Base-by-base conservation (phyloP, 441 rosid species). In the Adansonia grandidieri region DNA sequence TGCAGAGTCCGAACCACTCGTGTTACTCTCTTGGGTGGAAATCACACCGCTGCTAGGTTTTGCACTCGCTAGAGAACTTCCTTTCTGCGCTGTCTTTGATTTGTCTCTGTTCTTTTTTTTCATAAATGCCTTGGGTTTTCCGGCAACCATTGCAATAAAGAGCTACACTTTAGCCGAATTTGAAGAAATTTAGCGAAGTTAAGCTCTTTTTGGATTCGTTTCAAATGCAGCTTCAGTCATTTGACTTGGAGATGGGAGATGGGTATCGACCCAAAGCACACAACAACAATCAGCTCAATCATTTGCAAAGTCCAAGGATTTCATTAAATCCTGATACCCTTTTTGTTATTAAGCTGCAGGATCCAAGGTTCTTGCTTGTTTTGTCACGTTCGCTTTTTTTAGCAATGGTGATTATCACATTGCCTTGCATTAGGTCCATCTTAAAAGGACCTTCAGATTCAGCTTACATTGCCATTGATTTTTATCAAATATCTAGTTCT, bases 1-100 rank as follows among this genome's bases (percentile, higher is more conserved):
- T 77, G 79, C 72, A 73, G 85, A 78, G 60, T 63, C 47, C 82
- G 22, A 84, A 75, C 47, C 65, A 74, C 62, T 6, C 71, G 84
- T 63, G 85, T 77, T 47, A 79, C 83, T 67, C 89, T 86, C 76
- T 85, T 84, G 85, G 89, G 89, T 82, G 89, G 89, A 37, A 86
- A 84, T 71, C 89, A 86, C 80, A 86, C 87, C 64, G 89, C 89
- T 63, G 73, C 84, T 50, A 84, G 85, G 79, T 86, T 82, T 75
- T 86, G 83, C 65, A 66, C 83, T 45, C 83, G 86, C 76, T 86
- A 84, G 78, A 73, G 6, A 5, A 0, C 45, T 1, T 45, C 67
- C 66, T 24, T 67, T 54, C 22, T 51, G 42, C n/a, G 53, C 77
- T 70, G 60, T 63, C 10, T 68, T 54, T 51, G 68, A 44, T 40